A percentile compares a stretch with the other conserved stretches of the same genome.
These are phyloP conservation scores for Veloporphyrellus conicus DNA, from an alignment of 1,284 basidiomycete genomes.

Conservation along the genomic window DNA sequence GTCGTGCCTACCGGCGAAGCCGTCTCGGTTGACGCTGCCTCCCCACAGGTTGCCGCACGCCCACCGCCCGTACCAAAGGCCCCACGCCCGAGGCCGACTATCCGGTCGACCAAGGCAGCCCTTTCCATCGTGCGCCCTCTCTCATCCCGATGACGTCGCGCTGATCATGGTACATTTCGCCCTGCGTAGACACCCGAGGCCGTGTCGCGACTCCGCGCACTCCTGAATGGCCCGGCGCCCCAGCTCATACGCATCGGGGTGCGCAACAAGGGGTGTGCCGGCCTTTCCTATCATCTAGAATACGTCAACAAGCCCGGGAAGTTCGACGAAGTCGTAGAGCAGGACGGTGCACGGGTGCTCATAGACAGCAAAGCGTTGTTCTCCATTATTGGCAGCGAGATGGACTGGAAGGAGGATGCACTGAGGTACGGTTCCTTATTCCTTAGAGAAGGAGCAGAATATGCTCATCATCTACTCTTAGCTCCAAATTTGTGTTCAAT, in stretches of 20 bases:
- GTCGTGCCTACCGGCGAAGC: constrained; percentile 46
- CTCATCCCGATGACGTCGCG: not conserved
- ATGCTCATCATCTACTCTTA: constrained; percentile 30
- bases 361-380: constrained; percentile 98
- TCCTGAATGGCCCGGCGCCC: constrained; percentile 78
- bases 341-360: constrained; percentile 89
- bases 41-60: constrained; percentile 65
- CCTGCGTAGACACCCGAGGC: constrained; percentile 73
- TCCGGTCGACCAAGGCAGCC: constrained; percentile 78
- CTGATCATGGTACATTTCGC: not conserved
- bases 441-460: no score
- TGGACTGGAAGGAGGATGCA: constrained; percentile 96
- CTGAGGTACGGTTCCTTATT: no score
- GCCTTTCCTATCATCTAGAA: constrained; percentile 95
- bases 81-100: constrained; percentile 59
- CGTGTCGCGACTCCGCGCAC: constrained; percentile 63
- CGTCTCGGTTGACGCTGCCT: constrained; percentile 55
- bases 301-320: constrained; percentile 88
- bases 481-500: constrained; percentile 89
- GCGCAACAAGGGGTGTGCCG: constrained; percentile 98
- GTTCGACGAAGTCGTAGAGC: constrained; percentile 97
- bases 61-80: constrained; percentile 64
- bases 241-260: constrained; percentile 94
- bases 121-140: constrained; percentile 69
- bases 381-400: constrained; percentile 96